Evolutionary conservation across 1,284 basidiomycete species (phyloP).

Genomic region (Malassezia nana): DNA sequence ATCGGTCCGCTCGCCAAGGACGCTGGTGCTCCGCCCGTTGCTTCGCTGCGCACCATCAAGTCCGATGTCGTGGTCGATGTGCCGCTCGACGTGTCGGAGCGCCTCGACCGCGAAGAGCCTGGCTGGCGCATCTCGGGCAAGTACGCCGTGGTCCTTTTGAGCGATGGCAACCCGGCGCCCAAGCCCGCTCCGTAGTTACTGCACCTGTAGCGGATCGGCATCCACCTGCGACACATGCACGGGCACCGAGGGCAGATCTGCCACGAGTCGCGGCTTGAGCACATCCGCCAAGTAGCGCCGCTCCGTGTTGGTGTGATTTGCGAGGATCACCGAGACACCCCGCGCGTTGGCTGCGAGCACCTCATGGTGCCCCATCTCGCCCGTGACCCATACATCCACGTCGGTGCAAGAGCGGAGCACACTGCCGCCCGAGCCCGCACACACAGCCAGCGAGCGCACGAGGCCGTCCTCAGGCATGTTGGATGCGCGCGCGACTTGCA

Average conservation of each 20-base stretch:
- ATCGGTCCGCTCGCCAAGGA: conserved; percentile 87
- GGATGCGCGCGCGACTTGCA: conserved; percentile 6
- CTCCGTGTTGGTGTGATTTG: conserved; percentile 45
- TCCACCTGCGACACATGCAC: conserved; percentile 14
- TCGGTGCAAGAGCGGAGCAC: conserved; percentile 25
- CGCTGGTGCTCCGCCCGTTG: conserved; percentile 73
- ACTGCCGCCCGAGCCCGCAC: conserved; percentile 38
- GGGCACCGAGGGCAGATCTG: neutral
- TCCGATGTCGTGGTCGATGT: conserved; percentile 67
- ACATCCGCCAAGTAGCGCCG: conserved; percentile 18
- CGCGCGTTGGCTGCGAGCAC: conserved; percentile 35
- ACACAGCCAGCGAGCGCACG: conserved; percentile 34
- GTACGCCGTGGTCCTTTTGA: conserved; percentile 54
- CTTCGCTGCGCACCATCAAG: conserved; percentile 45
- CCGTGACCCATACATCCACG: conserved; percentile 40
- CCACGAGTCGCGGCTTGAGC: conserved; percentile 3
- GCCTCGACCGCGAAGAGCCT: conserved; percentile 60
- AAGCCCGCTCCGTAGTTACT: neutral
- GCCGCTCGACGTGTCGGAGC: conserved; percentile 57
- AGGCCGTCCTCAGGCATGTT: conserved; percentile 9
- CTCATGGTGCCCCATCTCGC: conserved; percentile 43
- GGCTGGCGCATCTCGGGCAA: conserved; percentile 73
- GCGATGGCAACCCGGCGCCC: conserved; percentile 20
- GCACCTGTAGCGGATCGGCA: conserved; percentile 6
- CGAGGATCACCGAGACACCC: conserved; percentile 38